Percentiles rank a stretch among this genome's conserved stretches.
Evolutionary conservation across 2,329 filamentous ascomycete species (phyloP).

Genomic region (Microthyrium microscopicum): DNA sequence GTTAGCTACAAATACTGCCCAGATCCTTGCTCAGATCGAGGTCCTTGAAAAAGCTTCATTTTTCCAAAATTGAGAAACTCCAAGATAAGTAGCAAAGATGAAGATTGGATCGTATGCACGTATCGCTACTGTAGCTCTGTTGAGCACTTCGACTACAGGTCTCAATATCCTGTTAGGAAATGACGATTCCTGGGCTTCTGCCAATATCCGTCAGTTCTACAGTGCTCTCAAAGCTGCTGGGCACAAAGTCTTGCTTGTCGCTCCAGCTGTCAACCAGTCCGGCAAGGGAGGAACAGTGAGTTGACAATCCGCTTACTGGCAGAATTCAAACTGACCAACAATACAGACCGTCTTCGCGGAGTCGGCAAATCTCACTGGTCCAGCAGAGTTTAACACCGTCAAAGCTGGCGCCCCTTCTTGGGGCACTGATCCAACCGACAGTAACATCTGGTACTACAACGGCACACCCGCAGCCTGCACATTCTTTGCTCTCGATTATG

Average conservation of each 20-base stretch:
- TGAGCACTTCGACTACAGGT: conserved; percentile 1
- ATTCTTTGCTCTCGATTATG: conserved; percentile 39
- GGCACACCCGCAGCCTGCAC: conserved; percentile 40
- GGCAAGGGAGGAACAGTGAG: conserved; percentile 26
- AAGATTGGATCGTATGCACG: no score
- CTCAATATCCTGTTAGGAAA: conserved; percentile 23
- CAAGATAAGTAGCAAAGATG: no score
- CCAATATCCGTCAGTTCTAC: conserved; percentile 20
- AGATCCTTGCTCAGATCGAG: no score
- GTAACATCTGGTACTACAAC: conserved; percentile 44
- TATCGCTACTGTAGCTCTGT: no score
- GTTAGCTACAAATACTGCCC: no score
- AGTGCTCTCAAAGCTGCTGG: conserved; percentile 14
- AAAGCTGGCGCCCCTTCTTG: conserved; percentile 30
- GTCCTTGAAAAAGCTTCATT: no score
- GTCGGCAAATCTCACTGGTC: conserved; percentile 21
- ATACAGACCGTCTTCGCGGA: conserved; percentile 1
- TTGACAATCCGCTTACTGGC: neutral
- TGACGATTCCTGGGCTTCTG: conserved; percentile 22
- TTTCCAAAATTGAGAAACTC: no score
- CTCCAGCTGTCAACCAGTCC: conserved; percentile 26
- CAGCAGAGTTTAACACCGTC: conserved; percentile 30
- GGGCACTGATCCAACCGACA: conserved; percentile 34
- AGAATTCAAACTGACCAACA: no score
- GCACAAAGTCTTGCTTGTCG: conserved; percentile 20